Conservation (phyloP, 1,139 yeast genomes). For the Zygoascus meyerae region DNA sequence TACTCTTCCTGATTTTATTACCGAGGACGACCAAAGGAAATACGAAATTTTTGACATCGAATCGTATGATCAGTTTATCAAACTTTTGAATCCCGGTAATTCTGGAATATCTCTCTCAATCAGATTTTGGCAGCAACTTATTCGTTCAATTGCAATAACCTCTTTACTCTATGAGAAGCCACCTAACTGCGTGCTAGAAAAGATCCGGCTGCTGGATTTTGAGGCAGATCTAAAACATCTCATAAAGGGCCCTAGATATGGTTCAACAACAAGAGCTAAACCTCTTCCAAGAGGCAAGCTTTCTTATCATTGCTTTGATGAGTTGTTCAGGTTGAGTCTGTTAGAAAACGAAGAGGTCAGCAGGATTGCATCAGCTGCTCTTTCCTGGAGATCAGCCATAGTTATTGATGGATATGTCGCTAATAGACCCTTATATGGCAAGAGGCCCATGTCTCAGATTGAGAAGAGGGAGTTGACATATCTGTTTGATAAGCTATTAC, state of each 20-base stretch:
- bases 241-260: slow-evolving; percentile 32
- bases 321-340: slow-evolving; percentile 36
- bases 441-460: slow-evolving; percentile 49
- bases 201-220: slow-evolving; percentile 29
- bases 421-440: slow-evolving; percentile 46
- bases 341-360: slow-evolving; percentile 22
- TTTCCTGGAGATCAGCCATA: slow-evolving; percentile 46
- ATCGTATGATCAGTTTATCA: slow-evolving; percentile 43
- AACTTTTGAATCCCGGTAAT: slow-evolving; percentile 38
- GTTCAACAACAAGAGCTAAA: slow-evolving; percentile 43
- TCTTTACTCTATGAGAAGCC: slow-evolving; percentile 50
- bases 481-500: slow-evolving; percentile 19
- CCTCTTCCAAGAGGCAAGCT: slow-evolving; percentile 38
- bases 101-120: slow-evolving; percentile 15
- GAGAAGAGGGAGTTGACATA: slow-evolving; percentile 44
- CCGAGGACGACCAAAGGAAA: slow-evolving; percentile 10
- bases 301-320: slow-evolving; percentile 45
- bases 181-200: slow-evolving; percentile 23
- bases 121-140: slow-evolving; percentile 39
- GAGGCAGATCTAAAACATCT: slow-evolving; percentile 9
- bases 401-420: slow-evolving; percentile 48
- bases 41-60: slow-evolving; percentile 47
- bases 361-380: slow-evolving; percentile 34
- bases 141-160: slow-evolving; percentile 42
- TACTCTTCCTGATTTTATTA: slow-evolving; percentile 33